A percentile compares a stretch with the other conserved stretches of the same genome.
Evolutionary conservation across 2,329 filamentous ascomycete species (phyloP).

Genomic region (Cladosporium sp.): DNA sequence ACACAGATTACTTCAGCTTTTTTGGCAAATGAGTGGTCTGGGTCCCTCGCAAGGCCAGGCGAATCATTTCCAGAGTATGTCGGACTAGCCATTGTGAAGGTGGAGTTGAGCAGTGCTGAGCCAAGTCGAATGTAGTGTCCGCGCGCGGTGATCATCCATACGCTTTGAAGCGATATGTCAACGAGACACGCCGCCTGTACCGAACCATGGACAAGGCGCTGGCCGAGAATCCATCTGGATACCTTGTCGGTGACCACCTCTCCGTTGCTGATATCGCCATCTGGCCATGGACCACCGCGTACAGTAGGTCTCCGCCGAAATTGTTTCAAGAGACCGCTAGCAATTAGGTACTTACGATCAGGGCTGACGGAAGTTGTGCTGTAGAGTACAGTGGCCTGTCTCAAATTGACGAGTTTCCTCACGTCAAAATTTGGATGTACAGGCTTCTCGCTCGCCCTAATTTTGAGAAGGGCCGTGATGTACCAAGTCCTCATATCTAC

Average conservation of each 20-base stretch:
- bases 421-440: conserved; percentile 72
- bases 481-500: conserved; percentile 45
- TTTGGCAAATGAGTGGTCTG: conserved; percentile 37
- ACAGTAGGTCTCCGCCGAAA: neutral
- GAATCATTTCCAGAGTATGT: conserved; percentile 69
- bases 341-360: conserved; percentile 43
- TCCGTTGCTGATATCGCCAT: conserved; percentile 74
- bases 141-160: conserved; percentile 80
- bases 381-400: neutral
- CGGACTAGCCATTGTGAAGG: neutral
- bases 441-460: conserved; percentile 64
- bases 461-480: conserved; percentile 70
- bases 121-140: conserved; percentile 43
- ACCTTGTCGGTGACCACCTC: conserved; percentile 59
- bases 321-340: conserved; percentile 31
- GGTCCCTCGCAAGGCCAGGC: conserved; percentile 53
- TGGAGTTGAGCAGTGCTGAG: neutral
- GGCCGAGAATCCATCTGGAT: conserved; percentile 44
- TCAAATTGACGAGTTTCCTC: conserved; percentile 70
- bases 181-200: conserved; percentile 80
- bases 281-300: conserved; percentile 69
- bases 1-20: conserved; percentile 47
- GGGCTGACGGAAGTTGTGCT: conserved; percentile 41
- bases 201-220: conserved; percentile 71
- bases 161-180: conserved; percentile 74